Conservation (phyloP, 78 protist species). For the Dictyostelium firmibasis region DNA sequence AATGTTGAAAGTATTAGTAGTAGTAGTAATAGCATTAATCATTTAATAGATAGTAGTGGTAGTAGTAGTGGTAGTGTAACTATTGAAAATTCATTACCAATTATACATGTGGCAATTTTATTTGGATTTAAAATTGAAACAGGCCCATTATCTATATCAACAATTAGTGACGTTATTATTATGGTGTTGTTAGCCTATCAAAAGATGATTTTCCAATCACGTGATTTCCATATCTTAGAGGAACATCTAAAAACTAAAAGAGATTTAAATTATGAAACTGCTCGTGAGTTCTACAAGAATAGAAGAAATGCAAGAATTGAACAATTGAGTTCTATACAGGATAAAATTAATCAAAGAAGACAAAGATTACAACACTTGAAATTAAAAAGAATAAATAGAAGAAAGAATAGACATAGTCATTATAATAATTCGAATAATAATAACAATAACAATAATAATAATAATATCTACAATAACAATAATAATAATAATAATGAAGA, state of each 20-base stretch:
- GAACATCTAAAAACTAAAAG: slow-evolving; percentile 17
- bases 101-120: not conserved
- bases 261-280: slow-evolving; percentile 38
- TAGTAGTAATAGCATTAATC: not conserved
- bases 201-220: slow-evolving; percentile 8
- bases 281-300: slow-evolving; percentile 57
- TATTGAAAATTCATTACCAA: not conserved
- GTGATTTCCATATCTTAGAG: slow-evolving; percentile 18
- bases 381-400: slow-evolving; percentile 5
- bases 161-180: slow-evolving; percentile 63
- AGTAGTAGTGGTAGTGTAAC: not conserved
- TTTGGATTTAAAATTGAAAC: slow-evolving; percentile 17
- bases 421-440: not conserved
- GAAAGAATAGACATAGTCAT: not conserved
- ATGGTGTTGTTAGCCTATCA: slow-evolving; percentile 49
- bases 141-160: not conserved
- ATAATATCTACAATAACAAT: not conserved
- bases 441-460: not conserved
- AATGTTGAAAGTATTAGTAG: not conserved
- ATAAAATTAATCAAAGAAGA: slow-evolving; percentile 49
- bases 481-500: not conserved
- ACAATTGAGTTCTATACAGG: slow-evolving; percentile 22
- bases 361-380: slow-evolving; percentile 32
- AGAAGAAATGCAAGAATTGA: slow-evolving; percentile 13
- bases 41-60: not conserved